Evolutionary conservation across 192 early-diverging fungal species (phyloP), one percentile per base, ranked within the genome.

Genomic region (Jimgerdemannia lactiflua): DNA sequence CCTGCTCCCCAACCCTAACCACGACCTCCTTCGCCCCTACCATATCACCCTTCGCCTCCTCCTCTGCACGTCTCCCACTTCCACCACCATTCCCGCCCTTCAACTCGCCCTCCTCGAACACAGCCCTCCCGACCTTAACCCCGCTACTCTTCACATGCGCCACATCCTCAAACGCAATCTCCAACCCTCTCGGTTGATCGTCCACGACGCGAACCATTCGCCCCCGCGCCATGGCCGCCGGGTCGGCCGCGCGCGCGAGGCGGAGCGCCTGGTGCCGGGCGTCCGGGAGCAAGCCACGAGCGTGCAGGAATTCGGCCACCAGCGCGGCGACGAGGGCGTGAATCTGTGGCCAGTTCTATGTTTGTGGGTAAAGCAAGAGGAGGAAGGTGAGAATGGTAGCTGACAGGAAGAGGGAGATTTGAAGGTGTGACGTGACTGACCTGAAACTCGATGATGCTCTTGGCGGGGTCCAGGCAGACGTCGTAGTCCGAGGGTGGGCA

Each of bases 371-470:
- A 66, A 4, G 9, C 67, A 65, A 74, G 42, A 14, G 0, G 11
- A 63, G 20, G 10, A 69, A 63, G 19, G 43, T 63, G 49, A 71
- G 42, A 72, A 18, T 29, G 14, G 49, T 8, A 40, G 9, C 29
- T 74, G 29, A 73, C 65, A 6, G 42, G 20, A 4, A 69, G 42
- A 40, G 43, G 63, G 49, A 71, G 42, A 72, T 17, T 29, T 4
- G 49, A 4, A 40, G 9, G 20, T 74, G 29, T 29, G 68, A 64
- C 39, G 14, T 41, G 20, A 59, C 71, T 49, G 65, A 89, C 89
- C 81, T 82, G 65, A 69, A 91, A 91, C 64, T 86, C 78, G 17
- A 90, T 84, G 3, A 79, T 83, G 42, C 75, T 83, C 69, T 91
- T 90, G 4, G 79, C 43, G 3, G 90, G 84, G 78, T 91, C 90